phyloP scores from a whole-genome alignment of 2,329 filamentous ascomycete genomes.

The Nothophaeocryptopus gaeumannii region DNA sequence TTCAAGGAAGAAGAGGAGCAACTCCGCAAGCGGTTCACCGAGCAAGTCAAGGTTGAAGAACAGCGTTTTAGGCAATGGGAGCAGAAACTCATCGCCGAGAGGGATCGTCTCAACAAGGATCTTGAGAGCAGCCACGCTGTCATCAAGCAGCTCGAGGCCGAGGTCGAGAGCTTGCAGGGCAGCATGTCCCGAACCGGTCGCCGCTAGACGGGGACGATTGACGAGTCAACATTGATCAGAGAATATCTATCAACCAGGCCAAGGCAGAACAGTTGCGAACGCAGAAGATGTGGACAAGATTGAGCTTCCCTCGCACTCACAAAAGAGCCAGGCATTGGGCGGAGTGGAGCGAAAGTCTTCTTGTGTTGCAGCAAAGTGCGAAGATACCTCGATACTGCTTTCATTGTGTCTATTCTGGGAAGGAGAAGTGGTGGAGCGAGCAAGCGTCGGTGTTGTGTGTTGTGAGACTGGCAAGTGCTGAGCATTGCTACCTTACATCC shows the following conservation, averaged over 20 bases:
- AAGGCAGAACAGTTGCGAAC: conserved; percentile 20
- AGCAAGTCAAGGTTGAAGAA: conserved; percentile 99
- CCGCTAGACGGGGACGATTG: conserved; percentile 22
- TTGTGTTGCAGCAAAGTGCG: conserved; percentile 14
- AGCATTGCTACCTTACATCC: conserved; percentile 17
- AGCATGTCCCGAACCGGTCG: conserved; percentile 36
- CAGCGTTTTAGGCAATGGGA: conserved; percentile 99
- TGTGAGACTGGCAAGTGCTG: conserved; percentile 21
- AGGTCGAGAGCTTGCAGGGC: conserved; percentile 85
- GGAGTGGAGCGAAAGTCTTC: conserved; percentile 11
- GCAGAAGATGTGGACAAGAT: conserved; percentile 12
- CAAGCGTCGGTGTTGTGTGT: conserved; percentile 21
- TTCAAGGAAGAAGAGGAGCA: conserved; percentile 99
- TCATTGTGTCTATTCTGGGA: conserved; percentile 24
- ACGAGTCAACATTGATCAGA: conserved; percentile 3
- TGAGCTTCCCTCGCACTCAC: conserved; percentile 8
- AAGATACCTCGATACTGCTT: conserved; percentile 29
- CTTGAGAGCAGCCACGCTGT: conserved; percentile 91
- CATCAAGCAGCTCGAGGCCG: conserved; percentile 86
- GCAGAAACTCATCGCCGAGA: conserved; percentile 98
- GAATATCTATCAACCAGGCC: conserved; percentile 13
- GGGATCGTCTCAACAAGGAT: conserved; percentile 99
- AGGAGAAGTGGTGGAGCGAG: conserved; percentile 9
- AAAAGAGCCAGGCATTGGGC: conserved; percentile 14
- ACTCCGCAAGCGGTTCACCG: conserved; percentile 96